These are phyloP conservation scores for Saccharum officinarum DNA, from an alignment of 176 grass and related monocot genomes.

Conservation along the genomic window DNA sequence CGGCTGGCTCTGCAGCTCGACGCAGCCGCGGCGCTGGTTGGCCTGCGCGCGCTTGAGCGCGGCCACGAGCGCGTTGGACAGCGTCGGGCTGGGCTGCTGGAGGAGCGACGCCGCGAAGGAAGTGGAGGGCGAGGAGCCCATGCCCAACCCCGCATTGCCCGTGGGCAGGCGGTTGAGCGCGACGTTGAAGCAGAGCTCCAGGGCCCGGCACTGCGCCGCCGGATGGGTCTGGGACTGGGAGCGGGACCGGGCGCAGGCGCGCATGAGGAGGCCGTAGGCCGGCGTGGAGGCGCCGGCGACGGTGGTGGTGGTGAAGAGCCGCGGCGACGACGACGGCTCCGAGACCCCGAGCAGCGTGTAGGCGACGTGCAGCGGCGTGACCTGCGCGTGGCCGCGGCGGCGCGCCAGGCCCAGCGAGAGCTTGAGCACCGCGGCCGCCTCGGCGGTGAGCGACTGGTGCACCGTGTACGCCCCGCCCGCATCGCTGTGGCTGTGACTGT, in stretches of 20 bases:
- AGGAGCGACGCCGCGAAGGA: conserved; percentile 47
- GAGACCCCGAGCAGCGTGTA: conserved; percentile 56
- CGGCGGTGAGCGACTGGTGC: conserved; percentile 78
- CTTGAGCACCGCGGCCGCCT: conserved; percentile 74
- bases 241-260: conserved; percentile 70
- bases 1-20: conserved; percentile 61
- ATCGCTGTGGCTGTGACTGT: conserved; percentile 31
- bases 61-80: conserved; percentile 78
- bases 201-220: conserved; percentile 52
- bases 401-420: conserved; percentile 62
- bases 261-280: conserved; percentile 48
- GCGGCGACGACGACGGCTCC: conserved; percentile 20
- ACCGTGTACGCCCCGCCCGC: conserved; percentile 73
- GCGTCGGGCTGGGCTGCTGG: conserved; percentile 47
- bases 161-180: conserved; percentile 76
- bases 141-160: background rate
- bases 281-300: background rate
- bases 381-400: conserved; percentile 71
- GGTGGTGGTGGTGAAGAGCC: background rate
- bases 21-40: conserved; percentile 73
- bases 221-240: conserved; percentile 30
- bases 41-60: conserved; percentile 79
- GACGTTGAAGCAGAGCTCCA: conserved; percentile 84
- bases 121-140: conserved; percentile 15
- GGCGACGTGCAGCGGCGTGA: conserved; percentile 83